A percentile compares a stretch with the other conserved stretches of the same genome.
Evolutionary conservation across 768 basidiomycete species (phyloP).

Genomic region (Collybia sordida): DNA sequence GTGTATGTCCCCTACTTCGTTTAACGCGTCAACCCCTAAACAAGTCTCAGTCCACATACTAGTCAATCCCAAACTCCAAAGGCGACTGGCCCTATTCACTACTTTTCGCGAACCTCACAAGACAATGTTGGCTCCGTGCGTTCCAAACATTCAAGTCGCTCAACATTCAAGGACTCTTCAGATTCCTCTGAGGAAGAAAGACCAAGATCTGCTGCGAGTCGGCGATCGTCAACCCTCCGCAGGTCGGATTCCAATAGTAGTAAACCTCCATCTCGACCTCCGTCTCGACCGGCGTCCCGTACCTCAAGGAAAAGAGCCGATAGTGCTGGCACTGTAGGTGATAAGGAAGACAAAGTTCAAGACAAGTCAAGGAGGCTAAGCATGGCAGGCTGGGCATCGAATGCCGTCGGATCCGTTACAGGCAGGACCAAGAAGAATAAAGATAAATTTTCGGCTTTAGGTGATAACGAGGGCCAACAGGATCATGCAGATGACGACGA

Average conservation of each 20-base stretch:
- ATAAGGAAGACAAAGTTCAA: constrained; percentile 32
- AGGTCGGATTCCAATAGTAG: constrained; percentile 40
- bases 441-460: constrained; percentile 52
- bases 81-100: constrained; percentile 11
- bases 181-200: constrained; percentile 35
- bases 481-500: constrained; percentile 28
- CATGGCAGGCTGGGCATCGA: constrained; percentile 67
- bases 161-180: constrained; percentile 13
- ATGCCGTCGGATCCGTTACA: constrained; percentile 60
- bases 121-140: constrained; percentile 1
- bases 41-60: too few relatives aligned
- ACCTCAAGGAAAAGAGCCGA: constrained; percentile 66
- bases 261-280: constrained; percentile 19
- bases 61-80: too few relatives aligned
- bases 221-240: constrained; percentile 26
- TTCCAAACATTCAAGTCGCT: constrained; percentile 13
- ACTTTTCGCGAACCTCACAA: constrained; percentile 9
- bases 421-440: constrained; percentile 52
- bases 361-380: constrained; percentile 43
- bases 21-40: too few relatives aligned
- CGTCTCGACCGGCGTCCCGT: constrained; percentile 58
- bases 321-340: constrained; percentile 44
- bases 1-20: constrained; percentile 40
- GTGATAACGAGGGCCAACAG: constrained; percentile 36
- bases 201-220: constrained; percentile 19